phyloP scores from a whole-genome alignment of 2,329 filamentous ascomycete species.

The Domatiomyces catenatus region DNA sequence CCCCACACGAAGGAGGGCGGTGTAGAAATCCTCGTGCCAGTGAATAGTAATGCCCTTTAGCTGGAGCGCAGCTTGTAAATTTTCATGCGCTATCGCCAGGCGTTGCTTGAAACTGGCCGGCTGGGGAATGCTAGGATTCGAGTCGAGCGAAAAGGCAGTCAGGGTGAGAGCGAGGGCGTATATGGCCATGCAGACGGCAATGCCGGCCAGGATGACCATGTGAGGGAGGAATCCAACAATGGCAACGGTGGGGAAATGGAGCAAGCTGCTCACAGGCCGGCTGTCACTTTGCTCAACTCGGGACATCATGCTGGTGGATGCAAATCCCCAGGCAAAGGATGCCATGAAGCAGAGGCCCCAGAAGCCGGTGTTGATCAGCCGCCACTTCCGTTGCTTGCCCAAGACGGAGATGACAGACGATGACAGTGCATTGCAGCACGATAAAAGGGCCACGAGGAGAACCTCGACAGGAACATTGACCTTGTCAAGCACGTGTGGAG shows the following conservation, averaged over 20 bases:
- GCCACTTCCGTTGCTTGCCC: slow-evolving; percentile 60
- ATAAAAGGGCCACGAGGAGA: slow-evolving; percentile 72
- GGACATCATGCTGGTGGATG: slow-evolving; percentile 28
- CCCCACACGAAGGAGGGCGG: slow-evolving; percentile 67
- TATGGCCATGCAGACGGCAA: slow-evolving; percentile 57
- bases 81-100: slow-evolving; percentile 57
- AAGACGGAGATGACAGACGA: slow-evolving; percentile 72
- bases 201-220: slow-evolving; percentile 69
- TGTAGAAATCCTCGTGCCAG: slow-evolving; percentile 90
- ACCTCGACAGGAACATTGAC: slow-evolving; percentile 86
- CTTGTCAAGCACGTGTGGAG: slow-evolving; percentile 50
- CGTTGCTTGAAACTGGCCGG: slow-evolving; percentile 41
- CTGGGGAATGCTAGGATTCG: slow-evolving; percentile 34
- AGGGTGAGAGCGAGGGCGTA: slow-evolving; percentile 63
- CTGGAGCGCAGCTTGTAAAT: slow-evolving; percentile 84
- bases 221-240: slow-evolving; percentile 92
- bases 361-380: slow-evolving; percentile 73
- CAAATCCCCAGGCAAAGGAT: slow-evolving; percentile 63
- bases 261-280: slow-evolving; percentile 39
- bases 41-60: slow-evolving; percentile 66
- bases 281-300: slow-evolving; percentile 11
- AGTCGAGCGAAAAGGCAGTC: slow-evolving; percentile 48
- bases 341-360: slow-evolving; percentile 86
- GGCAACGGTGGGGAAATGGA: slow-evolving; percentile 85
- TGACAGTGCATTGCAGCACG: slow-evolving; percentile 71